These are phyloP conservation scores for Eragrostis nindensis DNA, from an alignment of 176 grass and related monocot genomes.

Conservation along the genomic window DNA sequence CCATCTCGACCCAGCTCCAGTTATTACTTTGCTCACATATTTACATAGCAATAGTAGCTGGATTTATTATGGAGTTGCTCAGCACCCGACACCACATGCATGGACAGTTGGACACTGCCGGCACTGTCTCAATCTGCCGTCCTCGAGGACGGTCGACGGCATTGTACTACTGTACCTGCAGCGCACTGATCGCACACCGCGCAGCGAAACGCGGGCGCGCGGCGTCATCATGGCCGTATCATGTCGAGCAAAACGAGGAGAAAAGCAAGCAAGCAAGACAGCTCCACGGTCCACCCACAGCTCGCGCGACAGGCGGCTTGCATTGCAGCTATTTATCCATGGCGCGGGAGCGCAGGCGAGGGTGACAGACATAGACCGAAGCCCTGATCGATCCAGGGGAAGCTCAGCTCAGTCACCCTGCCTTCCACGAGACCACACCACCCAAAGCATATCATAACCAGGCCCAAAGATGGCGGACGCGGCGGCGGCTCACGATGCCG, in stretches of 20 bases:
- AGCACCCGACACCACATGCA: too few relatives aligned
- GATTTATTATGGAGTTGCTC: too few relatives aligned
- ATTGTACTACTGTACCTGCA: not conserved
- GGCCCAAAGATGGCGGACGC: not conserved
- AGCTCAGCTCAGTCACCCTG: too few relatives aligned
- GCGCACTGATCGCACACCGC: not conserved
- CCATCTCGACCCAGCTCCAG: too few relatives aligned
- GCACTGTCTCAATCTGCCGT: not conserved
- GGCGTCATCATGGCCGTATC: too few relatives aligned
- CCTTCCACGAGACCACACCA: not conserved
- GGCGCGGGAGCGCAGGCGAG: not conserved
- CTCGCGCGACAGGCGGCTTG: not conserved
- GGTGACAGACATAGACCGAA: too few relatives aligned
- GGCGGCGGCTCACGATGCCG: not conserved
- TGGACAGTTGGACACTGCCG: not conserved
- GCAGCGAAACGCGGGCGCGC: conserved; percentile 38
- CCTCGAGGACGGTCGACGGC: too few relatives aligned
- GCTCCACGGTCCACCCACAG: not conserved
- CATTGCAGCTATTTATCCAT: not conserved
- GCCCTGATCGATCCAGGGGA: too few relatives aligned
- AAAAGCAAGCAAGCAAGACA: conserved; percentile 35
- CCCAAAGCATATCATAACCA: not conserved
- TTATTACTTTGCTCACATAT: too few relatives aligned
- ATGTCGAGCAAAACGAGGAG: conserved; percentile 68
- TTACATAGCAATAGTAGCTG: too few relatives aligned